Evolutionary conservation across 73 alveolate species (phyloP).

Genomic region (Tetrahymena borealis): DNA sequence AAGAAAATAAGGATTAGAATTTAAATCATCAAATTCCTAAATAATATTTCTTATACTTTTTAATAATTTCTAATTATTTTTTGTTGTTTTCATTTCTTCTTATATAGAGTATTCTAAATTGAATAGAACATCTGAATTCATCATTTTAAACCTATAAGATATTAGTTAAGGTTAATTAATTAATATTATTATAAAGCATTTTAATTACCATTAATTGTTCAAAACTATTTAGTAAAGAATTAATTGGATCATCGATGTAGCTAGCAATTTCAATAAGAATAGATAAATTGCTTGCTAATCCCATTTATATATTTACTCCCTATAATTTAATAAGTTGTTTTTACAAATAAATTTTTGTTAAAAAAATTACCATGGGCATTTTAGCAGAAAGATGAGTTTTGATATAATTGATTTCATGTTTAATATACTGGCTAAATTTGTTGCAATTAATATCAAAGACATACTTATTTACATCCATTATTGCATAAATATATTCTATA

Average conservation of each 20-base stretch:
- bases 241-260: background rate
- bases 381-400: background rate
- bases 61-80: background rate
- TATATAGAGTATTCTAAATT: background rate
- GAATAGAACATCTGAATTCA: background rate
- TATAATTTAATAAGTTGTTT: background rate
- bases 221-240: background rate
- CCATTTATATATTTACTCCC: background rate
- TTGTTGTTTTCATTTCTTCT: background rate
- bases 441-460: background rate
- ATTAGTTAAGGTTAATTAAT: background rate
- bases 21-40: background rate
- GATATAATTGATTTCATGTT: background rate
- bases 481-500: background rate
- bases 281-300: background rate
- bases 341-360: background rate
- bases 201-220: background rate
- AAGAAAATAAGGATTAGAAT: background rate
- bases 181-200: background rate
- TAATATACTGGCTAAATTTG: background rate
- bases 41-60: background rate
- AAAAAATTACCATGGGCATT: background rate
- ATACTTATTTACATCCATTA: background rate
- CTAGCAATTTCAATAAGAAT: background rate
- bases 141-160: background rate